These are phyloP conservation scores for Pichia sp. DNA, from an alignment of 1,139 yeast genomes.

Conservation along the genomic window DNA sequence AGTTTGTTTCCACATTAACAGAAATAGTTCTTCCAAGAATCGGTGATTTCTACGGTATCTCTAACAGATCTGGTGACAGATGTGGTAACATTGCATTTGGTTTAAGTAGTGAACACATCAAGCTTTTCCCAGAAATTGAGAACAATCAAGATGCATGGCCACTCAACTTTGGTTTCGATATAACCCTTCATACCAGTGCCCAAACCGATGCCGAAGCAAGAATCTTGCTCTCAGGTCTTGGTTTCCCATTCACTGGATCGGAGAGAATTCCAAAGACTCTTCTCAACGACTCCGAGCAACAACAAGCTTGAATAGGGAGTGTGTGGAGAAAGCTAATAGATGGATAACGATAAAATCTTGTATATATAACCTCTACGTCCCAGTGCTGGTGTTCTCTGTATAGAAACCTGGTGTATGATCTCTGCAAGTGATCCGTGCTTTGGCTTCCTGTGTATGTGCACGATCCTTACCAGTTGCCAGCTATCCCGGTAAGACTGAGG, in stretches of 20 bases:
- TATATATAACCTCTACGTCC: no score
- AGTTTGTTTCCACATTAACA: conserved; percentile 76
- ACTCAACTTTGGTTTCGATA: conserved; percentile 75
- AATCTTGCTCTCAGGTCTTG: conserved; percentile 72
- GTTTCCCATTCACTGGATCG: conserved; percentile 65
- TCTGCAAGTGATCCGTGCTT: no score
- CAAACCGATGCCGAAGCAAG: conserved; percentile 92
- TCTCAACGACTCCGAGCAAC: conserved; percentile 15
- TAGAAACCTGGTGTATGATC: no score
- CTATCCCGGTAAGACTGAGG: no score
- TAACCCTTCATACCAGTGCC: conserved; percentile 82
- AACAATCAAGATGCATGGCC: conserved; percentile 89
- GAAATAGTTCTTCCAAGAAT: conserved; percentile 92
- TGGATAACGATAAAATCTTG: no score
- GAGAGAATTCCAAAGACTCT: conserved; percentile 33
- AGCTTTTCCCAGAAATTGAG: conserved; percentile 89
- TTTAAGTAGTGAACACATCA: conserved; percentile 66
- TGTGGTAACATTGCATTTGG: conserved; percentile 87
- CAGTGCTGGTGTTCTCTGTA: no score
- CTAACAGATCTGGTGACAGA: conserved; percentile 71
- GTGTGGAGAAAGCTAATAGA: no score
- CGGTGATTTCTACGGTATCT: conserved; percentile 78
- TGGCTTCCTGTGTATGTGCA: no score
- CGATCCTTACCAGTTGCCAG: no score
- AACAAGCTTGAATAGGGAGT: no score